Evolutionary conservation across 208 protist genomes (phyloP).

Genomic region (Histomonas meleagridis): DNA sequence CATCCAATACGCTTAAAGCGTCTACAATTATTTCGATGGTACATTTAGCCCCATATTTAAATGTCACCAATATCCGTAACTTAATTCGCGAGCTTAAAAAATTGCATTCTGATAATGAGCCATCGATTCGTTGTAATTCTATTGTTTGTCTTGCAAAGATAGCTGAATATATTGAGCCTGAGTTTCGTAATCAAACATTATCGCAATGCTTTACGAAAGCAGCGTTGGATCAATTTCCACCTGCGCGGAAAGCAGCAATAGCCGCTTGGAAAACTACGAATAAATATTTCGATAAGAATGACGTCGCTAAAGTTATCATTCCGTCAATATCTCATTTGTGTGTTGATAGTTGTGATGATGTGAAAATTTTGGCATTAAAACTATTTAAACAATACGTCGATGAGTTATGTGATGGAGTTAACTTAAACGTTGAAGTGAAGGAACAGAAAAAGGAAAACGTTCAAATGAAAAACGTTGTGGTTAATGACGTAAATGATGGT

Average conservation of each 20-base stretch:
- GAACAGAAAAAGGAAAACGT: too few species aligned
- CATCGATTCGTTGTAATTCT: background rate
- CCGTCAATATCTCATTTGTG: background rate
- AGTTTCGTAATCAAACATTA: background rate
- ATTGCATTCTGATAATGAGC: background rate
- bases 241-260: background rate
- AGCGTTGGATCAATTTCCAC: background rate
- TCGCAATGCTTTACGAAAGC: background rate
- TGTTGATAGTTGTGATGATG: background rate
- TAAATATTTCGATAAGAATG: background rate
- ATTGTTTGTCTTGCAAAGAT: slow-evolving; percentile 9
- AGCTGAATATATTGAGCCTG: background rate
- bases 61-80: background rate
- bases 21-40: background rate
- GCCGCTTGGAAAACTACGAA: background rate
- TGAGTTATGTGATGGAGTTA: too few species aligned
- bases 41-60: background rate
- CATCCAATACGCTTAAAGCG: background rate
- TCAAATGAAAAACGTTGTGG: too few species aligned
- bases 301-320: background rate
- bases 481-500: too few species aligned
- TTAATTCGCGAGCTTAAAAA: background rate
- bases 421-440: too few species aligned
- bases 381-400: too few species aligned
- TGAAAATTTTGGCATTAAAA: background rate